These are phyloP conservation scores for Funneliformis caledonium DNA, from an alignment of 371 early-diverging fungal genomes.

Conservation along the genomic window DNA sequence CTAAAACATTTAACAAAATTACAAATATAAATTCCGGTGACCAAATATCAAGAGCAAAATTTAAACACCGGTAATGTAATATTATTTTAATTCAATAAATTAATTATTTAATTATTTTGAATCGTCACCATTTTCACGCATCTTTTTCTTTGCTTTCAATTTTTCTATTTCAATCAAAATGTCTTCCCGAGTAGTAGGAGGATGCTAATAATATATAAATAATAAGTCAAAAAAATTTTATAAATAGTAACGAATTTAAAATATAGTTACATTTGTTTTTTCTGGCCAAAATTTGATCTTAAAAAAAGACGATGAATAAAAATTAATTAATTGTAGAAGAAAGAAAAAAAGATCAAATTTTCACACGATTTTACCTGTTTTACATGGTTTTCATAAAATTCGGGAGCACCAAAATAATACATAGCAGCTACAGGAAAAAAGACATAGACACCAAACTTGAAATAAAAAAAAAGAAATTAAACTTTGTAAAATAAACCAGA, in stretches of 20 bases:
- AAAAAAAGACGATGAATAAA: background rate
- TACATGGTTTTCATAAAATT: constrained; percentile 37
- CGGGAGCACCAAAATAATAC: constrained; percentile 37
- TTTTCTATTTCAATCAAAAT: constrained; percentile 20
- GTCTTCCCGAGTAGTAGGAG: constrained; percentile 17
- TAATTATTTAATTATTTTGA: background rate
- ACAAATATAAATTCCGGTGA: too few relatives aligned
- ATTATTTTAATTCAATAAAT: too few relatives aligned
- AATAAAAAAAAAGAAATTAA: background rate
- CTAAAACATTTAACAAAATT: background rate
- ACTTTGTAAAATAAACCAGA: background rate
- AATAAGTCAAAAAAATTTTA: background rate
- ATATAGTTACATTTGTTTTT: constrained; percentile 27
- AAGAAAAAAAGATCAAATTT: background rate
- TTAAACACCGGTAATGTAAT: too few relatives aligned
- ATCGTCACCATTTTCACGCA: background rate
- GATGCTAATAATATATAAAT: background rate
- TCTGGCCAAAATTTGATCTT: constrained; percentile 36
- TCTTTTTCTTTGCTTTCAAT: constrained; percentile 18
- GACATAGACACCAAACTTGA: constrained; percentile 32
- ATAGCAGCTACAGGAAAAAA: constrained; percentile 36
- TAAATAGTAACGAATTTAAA: background rate
- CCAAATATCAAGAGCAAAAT: too few relatives aligned
- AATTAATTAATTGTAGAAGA: background rate
- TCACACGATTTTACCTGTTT: background rate